These are phyloP conservation scores for Fraxinus dipetala DNA, from an alignment of 305 asterid genomes.

Conservation along the genomic window DNA sequence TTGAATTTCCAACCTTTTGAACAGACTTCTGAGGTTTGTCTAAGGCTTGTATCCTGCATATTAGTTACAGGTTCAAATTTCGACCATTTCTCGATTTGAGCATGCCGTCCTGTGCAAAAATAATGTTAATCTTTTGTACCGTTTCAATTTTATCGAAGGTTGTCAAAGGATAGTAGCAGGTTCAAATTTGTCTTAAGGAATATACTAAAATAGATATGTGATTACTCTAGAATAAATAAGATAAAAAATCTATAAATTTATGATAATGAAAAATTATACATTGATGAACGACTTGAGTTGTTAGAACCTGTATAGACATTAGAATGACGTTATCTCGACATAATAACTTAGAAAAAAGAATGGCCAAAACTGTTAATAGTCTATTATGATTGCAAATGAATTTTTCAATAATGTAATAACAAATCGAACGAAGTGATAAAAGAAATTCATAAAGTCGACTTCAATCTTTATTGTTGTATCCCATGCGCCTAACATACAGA, in stretches of 20 bases:
- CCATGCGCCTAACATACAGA: not conserved
- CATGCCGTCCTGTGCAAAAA: not conserved
- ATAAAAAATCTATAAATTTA: no score
- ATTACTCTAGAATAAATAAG: not conserved
- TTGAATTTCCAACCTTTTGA: not conserved
- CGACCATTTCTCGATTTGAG: not conserved
- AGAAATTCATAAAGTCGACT: not conserved
- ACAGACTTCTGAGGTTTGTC: not conserved
- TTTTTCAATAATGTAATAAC: not conserved
- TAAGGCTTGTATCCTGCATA: not conserved
- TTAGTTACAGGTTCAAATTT: not conserved
- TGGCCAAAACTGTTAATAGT: not conserved
- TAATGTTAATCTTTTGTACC: not conserved
- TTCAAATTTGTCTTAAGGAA: not conserved
- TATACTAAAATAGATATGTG: not conserved
- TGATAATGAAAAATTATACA: not conserved
- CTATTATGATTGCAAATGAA: not conserved
- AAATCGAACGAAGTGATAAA: not conserved
- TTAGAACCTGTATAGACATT: not conserved
- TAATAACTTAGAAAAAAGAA: no score
- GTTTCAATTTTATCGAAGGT: not conserved
- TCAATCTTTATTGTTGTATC: not conserved
- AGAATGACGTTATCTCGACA: not conserved
- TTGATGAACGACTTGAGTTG: not conserved
- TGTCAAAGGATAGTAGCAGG: not conserved